Conservation (phyloP, 345 rosid species). For the Lepidium aucheri region DNA sequence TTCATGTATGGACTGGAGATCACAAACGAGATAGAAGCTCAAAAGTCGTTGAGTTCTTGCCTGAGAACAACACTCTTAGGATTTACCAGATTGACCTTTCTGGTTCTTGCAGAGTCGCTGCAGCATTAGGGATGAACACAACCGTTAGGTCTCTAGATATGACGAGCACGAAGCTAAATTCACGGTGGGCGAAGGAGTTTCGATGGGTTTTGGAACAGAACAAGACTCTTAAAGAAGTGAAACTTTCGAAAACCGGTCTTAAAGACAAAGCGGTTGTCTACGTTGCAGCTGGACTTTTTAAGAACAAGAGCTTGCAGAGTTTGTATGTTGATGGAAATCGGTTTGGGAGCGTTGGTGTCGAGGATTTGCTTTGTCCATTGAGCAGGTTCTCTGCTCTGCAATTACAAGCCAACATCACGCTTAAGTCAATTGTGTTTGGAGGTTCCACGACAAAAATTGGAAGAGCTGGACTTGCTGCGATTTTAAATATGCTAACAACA, state of each 20-base stretch:
- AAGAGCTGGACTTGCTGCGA: slow-evolving; percentile 71
- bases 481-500: slow-evolving; percentile 64
- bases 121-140: slow-evolving; percentile 67
- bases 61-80: slow-evolving; percentile 54
- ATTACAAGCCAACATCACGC: slow-evolving; percentile 71
- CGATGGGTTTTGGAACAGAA: slow-evolving; percentile 85
- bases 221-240: slow-evolving; percentile 60
- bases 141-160: slow-evolving; percentile 77
- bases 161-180: slow-evolving; percentile 65
- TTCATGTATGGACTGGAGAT: slow-evolving; percentile 75
- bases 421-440: slow-evolving; percentile 59
- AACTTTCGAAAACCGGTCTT: slow-evolving; percentile 62
- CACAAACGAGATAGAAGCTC: slow-evolving; percentile 46
- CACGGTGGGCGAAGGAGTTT: slow-evolving; percentile 82
- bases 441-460: slow-evolving; percentile 66
- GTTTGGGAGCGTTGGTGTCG: slow-evolving; percentile 65
- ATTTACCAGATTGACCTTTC: slow-evolving; percentile 57
- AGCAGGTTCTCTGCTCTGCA: slow-evolving; percentile 90
- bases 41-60: slow-evolving; percentile 78
- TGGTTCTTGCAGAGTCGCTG: slow-evolving; percentile 75
- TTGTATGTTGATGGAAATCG: slow-evolving; percentile 73
- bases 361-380: slow-evolving; percentile 80
- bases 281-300: slow-evolving; percentile 86
- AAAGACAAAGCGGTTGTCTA: slow-evolving; percentile 83
- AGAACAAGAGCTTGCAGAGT: slow-evolving; percentile 61